Evolutionary conservation across 768 basidiomycete genomes (phyloP).

Genomic region (Pholiota microspora): DNA sequence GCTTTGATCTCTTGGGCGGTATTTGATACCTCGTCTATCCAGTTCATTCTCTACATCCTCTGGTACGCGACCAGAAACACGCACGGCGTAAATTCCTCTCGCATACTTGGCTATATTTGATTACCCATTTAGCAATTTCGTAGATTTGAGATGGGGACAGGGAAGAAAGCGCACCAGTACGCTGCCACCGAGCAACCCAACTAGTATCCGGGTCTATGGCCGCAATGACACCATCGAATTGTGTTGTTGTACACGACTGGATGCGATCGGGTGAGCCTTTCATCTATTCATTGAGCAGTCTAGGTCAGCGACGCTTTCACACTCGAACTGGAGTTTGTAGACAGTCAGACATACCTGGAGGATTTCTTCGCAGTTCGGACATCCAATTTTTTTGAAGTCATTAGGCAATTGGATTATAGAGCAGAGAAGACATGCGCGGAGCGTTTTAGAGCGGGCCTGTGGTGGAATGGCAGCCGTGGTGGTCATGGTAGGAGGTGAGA

Average conservation of each 20-base stretch:
- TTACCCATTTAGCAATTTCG: not conserved
- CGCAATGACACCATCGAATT: slow-evolving; percentile 91
- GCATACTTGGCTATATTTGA: slow-evolving; percentile 73
- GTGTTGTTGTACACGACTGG: slow-evolving; percentile 81
- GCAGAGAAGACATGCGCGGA: slow-evolving; percentile 92
- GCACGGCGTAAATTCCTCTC: slow-evolving; percentile 90
- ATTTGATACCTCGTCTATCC: slow-evolving; percentile 73
- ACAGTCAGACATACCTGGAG: slow-evolving; percentile 81
- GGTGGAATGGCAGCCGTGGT: slow-evolving; percentile 44
- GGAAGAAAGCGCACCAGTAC: slow-evolving; percentile 64
- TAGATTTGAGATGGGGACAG: slow-evolving; percentile 7
- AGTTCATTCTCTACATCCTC: slow-evolving; percentile 85
- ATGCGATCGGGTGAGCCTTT: slow-evolving; percentile 85
- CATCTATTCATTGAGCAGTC: slow-evolving; percentile 54
- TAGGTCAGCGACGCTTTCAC: not conserved
- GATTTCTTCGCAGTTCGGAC: slow-evolving; percentile 96
- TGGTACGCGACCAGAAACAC: slow-evolving; percentile 81
- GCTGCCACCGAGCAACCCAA: slow-evolving; percentile 97
- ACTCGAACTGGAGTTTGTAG: too few relatives aligned
- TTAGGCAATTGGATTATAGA: slow-evolving; percentile 81
- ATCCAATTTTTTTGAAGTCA: slow-evolving; percentile 85
- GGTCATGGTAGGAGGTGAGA: slow-evolving; percentile 3
- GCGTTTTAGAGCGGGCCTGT: slow-evolving; percentile 64
- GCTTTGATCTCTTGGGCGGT: slow-evolving; percentile 81
- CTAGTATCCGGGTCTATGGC: slow-evolving; percentile 82